Evolutionary conservation across 2,329 filamentous ascomycete species (phyloP).

Genomic region (Purpureocillium lavendulum): DNA sequence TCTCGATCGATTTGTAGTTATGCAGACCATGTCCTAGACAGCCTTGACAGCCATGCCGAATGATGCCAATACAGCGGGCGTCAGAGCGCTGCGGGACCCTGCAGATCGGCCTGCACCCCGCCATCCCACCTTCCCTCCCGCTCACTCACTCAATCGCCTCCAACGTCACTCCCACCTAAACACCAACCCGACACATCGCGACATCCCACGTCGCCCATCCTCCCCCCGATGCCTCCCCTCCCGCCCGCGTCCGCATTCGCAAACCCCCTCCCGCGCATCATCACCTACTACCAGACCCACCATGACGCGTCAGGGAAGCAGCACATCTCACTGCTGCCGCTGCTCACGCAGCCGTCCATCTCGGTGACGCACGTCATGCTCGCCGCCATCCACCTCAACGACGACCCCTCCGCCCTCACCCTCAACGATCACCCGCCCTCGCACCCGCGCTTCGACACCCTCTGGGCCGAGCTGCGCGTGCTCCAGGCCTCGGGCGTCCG

Average conservation of each 20-base stretch:
- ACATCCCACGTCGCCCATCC: conserved; percentile 18
- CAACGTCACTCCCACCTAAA: background rate
- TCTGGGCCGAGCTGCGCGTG: conserved; percentile 71
- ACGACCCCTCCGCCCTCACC: conserved; percentile 54
- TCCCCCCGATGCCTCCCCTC: conserved; percentile 23
- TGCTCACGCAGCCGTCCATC: conserved; percentile 38
- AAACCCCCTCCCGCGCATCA: conserved; percentile 34
- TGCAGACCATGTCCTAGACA: too few species aligned
- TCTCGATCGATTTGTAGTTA: too few species aligned
- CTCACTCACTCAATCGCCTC: background rate
- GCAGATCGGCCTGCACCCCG: too few species aligned
- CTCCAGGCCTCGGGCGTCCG: conserved; percentile 69
- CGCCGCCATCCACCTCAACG: conserved; percentile 78
- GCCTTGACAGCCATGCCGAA: too few species aligned
- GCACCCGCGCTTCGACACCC: conserved; percentile 56
- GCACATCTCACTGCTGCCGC: conserved; percentile 44
- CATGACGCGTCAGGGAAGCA: conserved; percentile 33
- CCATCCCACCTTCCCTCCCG: background rate
- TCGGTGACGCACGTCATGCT: conserved; percentile 73
- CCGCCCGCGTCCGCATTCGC: conserved; percentile 9
- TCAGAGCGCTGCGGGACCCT: too few species aligned
- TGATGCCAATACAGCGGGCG: too few species aligned
- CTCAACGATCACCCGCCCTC: conserved; percentile 72
- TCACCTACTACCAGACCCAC: conserved; percentile 48
- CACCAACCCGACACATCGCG: background rate